Evolutionary conservation across 257 asterid genomes (phyloP), one percentile per base, ranked within the genome.

Genomic region (Eustoma russellianum): DNA sequence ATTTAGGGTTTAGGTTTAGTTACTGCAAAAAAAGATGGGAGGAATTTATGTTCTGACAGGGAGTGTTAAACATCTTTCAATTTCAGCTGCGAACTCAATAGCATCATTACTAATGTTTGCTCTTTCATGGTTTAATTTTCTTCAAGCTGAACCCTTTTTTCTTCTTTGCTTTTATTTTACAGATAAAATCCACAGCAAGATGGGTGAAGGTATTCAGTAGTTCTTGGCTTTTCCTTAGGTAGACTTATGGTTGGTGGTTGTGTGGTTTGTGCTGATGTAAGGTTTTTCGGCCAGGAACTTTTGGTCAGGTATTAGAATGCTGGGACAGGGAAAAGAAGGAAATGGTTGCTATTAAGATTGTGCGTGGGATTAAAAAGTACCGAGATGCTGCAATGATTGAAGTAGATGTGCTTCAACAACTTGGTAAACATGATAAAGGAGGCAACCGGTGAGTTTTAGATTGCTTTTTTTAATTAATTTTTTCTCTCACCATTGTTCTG

Each of bases 371-470:
- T 41, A 84, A 77, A 69, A 88, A 84, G 55, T 88, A 88, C 35
- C 95, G 86, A 7, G 97, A 85, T 17, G 94, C 95, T 7, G 95
- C 97, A 10, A 82, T 82, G 91, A 84, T 88, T 48, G 97, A 88
- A 73, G 80, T 88, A 51, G 95, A 78, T 10, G 81, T 88, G 66
- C 88, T 88, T 50, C 93, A 88, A 77, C 86, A 82, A 61, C 91
- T 88, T 60, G 90, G 84, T 69, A 88, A 76, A 78, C 81, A 88
- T 70, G 95, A 88, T 66, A 73, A 66, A 66, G 93, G 82, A 48
- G 88, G 90, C 70, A 80, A 47, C 57, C 93, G 93, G 96, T 88
- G 79, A 84, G 97, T 76, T 52, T 7, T 15, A 3, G 40, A 10
- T 45, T 61, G 44, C 46, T 35, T 17, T 59, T 18, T 35, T 17